phyloP scores from a whole-genome alignment of 768 basidiomycete species.

The Amanita phalloides region DNA sequence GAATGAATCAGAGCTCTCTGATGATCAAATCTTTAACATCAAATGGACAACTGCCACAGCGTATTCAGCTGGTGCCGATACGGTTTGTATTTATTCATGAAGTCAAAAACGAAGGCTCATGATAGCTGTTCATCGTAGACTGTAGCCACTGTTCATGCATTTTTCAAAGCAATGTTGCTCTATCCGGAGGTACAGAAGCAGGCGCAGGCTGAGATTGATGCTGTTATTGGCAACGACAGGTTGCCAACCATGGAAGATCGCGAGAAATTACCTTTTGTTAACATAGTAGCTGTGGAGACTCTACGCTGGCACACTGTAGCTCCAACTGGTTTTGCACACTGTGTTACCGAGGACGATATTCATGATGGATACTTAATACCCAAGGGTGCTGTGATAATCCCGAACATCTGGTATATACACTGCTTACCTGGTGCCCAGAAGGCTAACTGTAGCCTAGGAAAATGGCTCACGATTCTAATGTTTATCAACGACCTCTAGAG shows the following conservation, averaged over 20 bases:
- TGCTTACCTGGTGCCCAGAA: not conserved
- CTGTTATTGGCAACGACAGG: conserved; percentile 26
- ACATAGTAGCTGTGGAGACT: conserved; percentile 26
- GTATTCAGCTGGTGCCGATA: conserved; percentile 37
- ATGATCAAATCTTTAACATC: conserved; percentile 24
- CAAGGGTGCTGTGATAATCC: conserved; percentile 24
- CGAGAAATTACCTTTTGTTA: conserved; percentile 28
- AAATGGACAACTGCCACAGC: conserved; percentile 37
- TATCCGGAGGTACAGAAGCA: conserved; percentile 26
- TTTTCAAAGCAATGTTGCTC: conserved; percentile 28
- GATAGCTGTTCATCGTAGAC: conserved; percentile 17
- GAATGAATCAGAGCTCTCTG: conserved; percentile 14
- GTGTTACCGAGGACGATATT: conserved; percentile 30
- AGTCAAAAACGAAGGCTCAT: not conserved
- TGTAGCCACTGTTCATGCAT: conserved; percentile 24
- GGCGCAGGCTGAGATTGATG: conserved; percentile 32
- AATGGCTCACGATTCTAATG: conserved; percentile 31
- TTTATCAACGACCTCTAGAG: conserved; percentile 29
- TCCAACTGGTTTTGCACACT: conserved; percentile 25
- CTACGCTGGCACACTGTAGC: conserved; percentile 23
- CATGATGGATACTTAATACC: conserved; percentile 35
- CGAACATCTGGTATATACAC: conserved; percentile 22
- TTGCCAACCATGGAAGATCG: conserved; percentile 30
- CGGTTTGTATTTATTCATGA: conserved; percentile 2
- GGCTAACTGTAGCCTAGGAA: conserved; percentile 14